These are phyloP conservation scores for Metschnikowia santaceciliae DNA, from an alignment of 805 yeast genomes.

Conservation along the genomic window DNA sequence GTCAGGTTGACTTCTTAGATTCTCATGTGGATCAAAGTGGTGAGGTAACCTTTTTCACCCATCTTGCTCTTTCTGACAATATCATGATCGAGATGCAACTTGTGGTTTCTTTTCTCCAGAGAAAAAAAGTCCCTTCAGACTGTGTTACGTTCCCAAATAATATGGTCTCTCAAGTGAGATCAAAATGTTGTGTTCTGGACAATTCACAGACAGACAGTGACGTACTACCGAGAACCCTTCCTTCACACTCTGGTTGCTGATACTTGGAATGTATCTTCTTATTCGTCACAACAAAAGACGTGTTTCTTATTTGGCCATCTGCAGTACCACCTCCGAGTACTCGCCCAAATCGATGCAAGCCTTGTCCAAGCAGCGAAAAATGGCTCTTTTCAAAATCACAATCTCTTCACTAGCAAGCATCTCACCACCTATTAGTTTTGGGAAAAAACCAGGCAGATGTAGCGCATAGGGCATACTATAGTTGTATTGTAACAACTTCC, in stretches of 20 bases:
- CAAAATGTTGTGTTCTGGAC: no score
- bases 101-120: slow-evolving; percentile 30
- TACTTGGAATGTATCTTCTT: not conserved
- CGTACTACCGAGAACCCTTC: no score
- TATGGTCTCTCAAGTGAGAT: slow-evolving; percentile 75
- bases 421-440: not conserved
- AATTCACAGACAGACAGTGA: no score
- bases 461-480: slow-evolving; percentile 6
- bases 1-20: slow-evolving; percentile 31
- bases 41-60: slow-evolving; percentile 17
- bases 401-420: not conserved
- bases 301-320: not conserved
- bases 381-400: not conserved
- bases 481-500: not conserved
- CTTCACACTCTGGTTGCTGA: no score
- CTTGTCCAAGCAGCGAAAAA: not conserved
- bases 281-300: no score
- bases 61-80: slow-evolving; percentile 16
- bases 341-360: not conserved
- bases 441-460: not conserved
- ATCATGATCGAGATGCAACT: slow-evolving; percentile 17
- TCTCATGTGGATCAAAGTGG: slow-evolving; percentile 14
- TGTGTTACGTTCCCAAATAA: slow-evolving; percentile 95
- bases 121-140: slow-evolving; percentile 98
- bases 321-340: not conserved